Evolutionary conservation across 768 basidiomycete genomes (phyloP).

Genomic region (Gyrodon lividus): DNA sequence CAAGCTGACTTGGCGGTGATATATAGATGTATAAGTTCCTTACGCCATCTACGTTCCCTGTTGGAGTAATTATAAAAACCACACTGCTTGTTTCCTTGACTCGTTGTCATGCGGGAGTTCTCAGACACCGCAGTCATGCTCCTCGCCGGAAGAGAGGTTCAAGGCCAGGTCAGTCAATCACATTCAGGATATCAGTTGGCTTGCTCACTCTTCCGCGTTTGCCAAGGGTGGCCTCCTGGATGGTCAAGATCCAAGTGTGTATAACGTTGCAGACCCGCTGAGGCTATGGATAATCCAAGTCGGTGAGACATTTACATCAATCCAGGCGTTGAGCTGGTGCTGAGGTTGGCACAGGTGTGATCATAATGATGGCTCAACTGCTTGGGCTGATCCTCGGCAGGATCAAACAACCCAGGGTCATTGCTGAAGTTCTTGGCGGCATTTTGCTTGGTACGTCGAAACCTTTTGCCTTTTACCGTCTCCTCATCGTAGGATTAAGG

Average conservation of each 20-base stretch:
- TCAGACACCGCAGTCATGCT: constrained; percentile 41
- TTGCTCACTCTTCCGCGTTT: neutral
- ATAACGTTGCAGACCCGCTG: constrained; percentile 66
- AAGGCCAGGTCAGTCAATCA: constrained; percentile 26
- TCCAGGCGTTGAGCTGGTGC: neutral
- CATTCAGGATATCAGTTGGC: neutral
- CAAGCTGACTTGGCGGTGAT: neutral
- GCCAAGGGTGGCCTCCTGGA: constrained; percentile 72
- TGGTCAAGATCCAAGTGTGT: constrained; percentile 68
- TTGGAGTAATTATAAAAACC: neutral
- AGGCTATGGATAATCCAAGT: constrained; percentile 76
- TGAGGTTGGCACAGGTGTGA: constrained; percentile 41
- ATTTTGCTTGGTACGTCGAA: constrained; percentile 66
- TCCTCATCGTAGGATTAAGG: constrained; percentile 29
- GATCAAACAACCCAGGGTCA: constrained; percentile 88
- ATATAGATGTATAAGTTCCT: no score
- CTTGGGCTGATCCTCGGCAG: constrained; percentile 62
- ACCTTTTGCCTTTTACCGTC: constrained; percentile 51
- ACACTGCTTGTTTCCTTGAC: neutral
- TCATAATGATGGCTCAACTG: constrained; percentile 84
- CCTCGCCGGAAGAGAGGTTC: constrained; percentile 21
- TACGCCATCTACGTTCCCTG: no score
- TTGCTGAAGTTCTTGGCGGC: constrained; percentile 90
- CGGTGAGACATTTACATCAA: constrained; percentile 39
- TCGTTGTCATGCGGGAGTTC: constrained; percentile 38